phyloP scores from a whole-genome alignment of 306 rosid genomes.

The Fragaria vesca region DNA sequence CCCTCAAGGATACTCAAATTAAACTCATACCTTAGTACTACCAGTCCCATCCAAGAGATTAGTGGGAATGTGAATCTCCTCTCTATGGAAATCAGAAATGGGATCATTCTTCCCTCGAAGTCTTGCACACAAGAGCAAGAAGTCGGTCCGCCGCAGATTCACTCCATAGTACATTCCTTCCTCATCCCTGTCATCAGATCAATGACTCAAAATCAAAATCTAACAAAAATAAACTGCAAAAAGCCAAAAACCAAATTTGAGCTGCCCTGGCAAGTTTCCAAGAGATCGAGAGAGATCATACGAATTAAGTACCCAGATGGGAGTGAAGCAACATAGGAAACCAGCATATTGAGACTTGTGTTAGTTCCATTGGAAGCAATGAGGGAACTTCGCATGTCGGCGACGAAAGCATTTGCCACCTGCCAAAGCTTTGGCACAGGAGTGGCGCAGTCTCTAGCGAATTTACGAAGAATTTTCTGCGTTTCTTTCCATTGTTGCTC shows the following conservation, averaged over 20 bases:
- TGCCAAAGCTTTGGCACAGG: slow-evolving; percentile 51
- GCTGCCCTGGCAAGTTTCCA: not conserved
- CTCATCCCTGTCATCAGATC: slow-evolving; percentile 53
- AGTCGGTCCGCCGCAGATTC: slow-evolving; percentile 44
- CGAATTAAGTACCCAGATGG: slow-evolving; percentile 51
- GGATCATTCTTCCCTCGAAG: slow-evolving; percentile 57
- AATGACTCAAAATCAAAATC: not conserved
- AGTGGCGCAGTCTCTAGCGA: slow-evolving; percentile 61
- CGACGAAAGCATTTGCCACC: slow-evolving; percentile 49
- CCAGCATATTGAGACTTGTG: slow-evolving; percentile 46
- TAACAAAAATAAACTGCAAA: not conserved
- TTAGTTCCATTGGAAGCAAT: slow-evolving; percentile 32
- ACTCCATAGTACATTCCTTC: slow-evolving; percentile 64
- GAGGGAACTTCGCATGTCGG: slow-evolving; percentile 43
- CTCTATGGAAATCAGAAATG: slow-evolving; percentile 45
- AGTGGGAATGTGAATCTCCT: slow-evolving; percentile 48
- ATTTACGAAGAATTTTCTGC: slow-evolving; percentile 40
- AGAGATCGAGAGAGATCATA: slow-evolving; percentile 15
- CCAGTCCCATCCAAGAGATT: slow-evolving; percentile 39
- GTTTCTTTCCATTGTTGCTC: slow-evolving; percentile 41
- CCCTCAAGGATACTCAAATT: not conserved
- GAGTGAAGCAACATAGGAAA: slow-evolving; percentile 52
- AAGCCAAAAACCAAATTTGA: not conserved
- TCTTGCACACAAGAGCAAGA: slow-evolving; percentile 57
- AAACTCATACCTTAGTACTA: slow-evolving; percentile 36